Evolutionary conservation across 129 eudicot genomes (phyloP), one percentile per base, ranked within the genome.

Genomic region (Flaveria ramosissima): DNA sequence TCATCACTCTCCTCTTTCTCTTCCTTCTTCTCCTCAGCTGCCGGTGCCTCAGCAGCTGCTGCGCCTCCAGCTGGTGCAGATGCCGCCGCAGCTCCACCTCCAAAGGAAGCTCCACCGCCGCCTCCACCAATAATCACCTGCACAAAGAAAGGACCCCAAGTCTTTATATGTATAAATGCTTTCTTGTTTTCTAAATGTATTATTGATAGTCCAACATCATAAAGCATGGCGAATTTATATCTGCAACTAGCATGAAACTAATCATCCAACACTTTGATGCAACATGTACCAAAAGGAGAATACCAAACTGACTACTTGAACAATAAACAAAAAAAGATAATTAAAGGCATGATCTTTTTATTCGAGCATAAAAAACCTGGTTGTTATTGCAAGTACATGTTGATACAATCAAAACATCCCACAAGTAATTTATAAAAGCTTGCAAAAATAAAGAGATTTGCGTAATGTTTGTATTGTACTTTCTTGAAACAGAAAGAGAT

Each of bases 41-140:
- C 78, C 32, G 91, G 83, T 61, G 92, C 91, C 39, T 77, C 96
- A 6, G 88, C 84, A 14, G 89, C 96, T 1, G 92, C 86, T 1
- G 89, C 91, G 9, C 83, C 91, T 1, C 86, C 89, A 11, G 84
- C 73, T 1, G 89, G 88, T 27, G 92, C 84, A 11, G 93, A 60
- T 41, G 92, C 92, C 5, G 92, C 87, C 27, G 90, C 93, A 9
- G 88, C 97, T 43, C 85, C 96, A 7, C 93, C 97, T 17, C 85
- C 86, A 20, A 75, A 57, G 39, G 75, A 77, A 6, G 81, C 88
- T 8, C 96, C 96, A 26, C 85, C 93, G 24, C 84, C 86, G 13
- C 89, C 91, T 48, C 97, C 97, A 84, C 91, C 79, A 80, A 92
- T 84, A 74, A 92, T 93, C 96, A 89, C 85, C 74, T 83, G 51